A percentile compares a stretch with the other conserved stretches of the same genome.
Evolutionary conservation across 495 filamentous ascomycete genomes (phyloP).

Genomic region (Penicillium pancosmium): DNA sequence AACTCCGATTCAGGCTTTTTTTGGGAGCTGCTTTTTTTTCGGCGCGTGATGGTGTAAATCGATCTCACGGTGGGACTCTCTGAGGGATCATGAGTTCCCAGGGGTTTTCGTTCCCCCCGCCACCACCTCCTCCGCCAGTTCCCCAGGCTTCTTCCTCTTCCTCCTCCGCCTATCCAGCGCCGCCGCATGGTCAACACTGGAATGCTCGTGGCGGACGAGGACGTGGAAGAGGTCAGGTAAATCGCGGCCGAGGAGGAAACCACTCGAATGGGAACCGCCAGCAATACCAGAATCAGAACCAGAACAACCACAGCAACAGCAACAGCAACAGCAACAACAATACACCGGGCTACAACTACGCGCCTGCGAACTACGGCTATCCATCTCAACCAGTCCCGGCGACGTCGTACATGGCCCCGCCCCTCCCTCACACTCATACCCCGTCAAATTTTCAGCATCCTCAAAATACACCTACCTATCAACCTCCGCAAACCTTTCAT

Average conservation of each 20-base stretch:
- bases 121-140: constrained; percentile 48
- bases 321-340: neutral
- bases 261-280: constrained; percentile 33
- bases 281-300: constrained; percentile 19
- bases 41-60: constrained; percentile 20
- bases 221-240: constrained; percentile 48
- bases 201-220: constrained; percentile 41
- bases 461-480: constrained; percentile 26
- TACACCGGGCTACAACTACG: constrained; percentile 30
- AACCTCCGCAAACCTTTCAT: constrained; percentile 29
- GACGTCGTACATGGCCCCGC: constrained; percentile 32
- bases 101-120: constrained; percentile 56
- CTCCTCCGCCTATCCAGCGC: constrained; percentile 24
- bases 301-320: neutral
- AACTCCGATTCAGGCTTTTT: constrained; percentile 2
- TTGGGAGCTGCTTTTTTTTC: constrained; percentile 1
- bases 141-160: constrained; percentile 17
- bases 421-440: constrained; percentile 31
- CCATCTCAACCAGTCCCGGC: constrained; percentile 31
- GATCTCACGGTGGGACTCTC: constrained; percentile 18
- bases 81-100: constrained; percentile 47
- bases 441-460: constrained; percentile 32
- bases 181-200: constrained; percentile 37
- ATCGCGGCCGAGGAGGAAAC: constrained; percentile 56
- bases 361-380: constrained; percentile 39